Base-by-base conservation (phyloP, 1,284 basidiomycete species). In the Austropuccinia psidii region DNA sequence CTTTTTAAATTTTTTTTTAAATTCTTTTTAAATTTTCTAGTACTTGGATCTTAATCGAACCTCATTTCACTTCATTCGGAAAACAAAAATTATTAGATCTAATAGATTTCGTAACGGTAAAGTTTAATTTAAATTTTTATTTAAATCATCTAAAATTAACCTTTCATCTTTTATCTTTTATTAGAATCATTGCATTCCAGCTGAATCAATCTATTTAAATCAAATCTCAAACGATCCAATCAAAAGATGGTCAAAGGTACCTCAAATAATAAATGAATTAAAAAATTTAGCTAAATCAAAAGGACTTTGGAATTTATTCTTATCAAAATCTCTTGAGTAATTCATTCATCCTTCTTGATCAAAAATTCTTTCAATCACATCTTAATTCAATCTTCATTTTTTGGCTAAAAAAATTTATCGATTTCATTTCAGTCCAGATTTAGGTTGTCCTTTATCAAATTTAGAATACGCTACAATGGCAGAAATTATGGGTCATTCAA, bases 391-490 rank as follows among this genome's bases (percentile, higher is more conserved):
- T n/a, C n/a, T n/a, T n/a, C n/a, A n/a, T n/a, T n/a, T 45, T 0
- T 37, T 41, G 24, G 21, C 35, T 43, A 41, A 21, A 5, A 35
- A 15, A 35, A 1, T 35, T 17, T 45, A 6, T 31, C 13, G 0
- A 45, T 62, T n/a, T 39, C 24, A 8, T 9, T 61, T 41, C 27
- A 73, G 69, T 76, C 76, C 75, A 50, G 85, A 89, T 77, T 85
- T 87, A 78, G 94, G 95, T 65, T 88, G 91, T n/a, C 88, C 90
- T 17, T 83, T 98, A 77, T 89, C 88, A 33, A 98, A 98, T 82
- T 85, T 98, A 70, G 94, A 98, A 90, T 98, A 98, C 82, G 92
- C 90, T 58, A 89, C 97, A 49, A 95, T 98, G 88, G 93, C 93
- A 49, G 95, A 98, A 82, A 83, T 98, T 75, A 87, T 96, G 77